phyloP scores from a whole-genome alignment of 768 basidiomycete species.

The Tylopilus sp. region DNA sequence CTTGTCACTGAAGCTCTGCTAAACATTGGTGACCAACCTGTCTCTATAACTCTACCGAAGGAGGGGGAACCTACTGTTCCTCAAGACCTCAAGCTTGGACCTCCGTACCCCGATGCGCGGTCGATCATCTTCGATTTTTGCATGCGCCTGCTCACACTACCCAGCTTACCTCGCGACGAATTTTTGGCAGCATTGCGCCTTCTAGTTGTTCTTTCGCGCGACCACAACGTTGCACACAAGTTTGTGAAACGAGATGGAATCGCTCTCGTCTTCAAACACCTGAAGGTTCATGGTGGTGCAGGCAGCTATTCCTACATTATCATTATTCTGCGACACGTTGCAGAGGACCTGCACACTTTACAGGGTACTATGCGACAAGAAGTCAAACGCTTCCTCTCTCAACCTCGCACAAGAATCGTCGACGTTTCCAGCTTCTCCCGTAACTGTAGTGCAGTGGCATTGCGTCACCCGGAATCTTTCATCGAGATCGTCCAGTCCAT shows the following conservation, averaged over 20 bases:
- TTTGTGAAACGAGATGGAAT: constrained; percentile 71
- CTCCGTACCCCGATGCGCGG: constrained; percentile 58
- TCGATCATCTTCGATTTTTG: constrained; percentile 72
- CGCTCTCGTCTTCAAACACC: constrained; percentile 57
- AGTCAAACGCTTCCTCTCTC: constrained; percentile 75
- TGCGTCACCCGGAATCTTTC: constrained; percentile 78
- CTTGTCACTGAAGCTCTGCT: constrained; percentile 85
- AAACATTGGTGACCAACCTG: constrained; percentile 70
- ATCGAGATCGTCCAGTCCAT: constrained; percentile 66
- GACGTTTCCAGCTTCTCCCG: constrained; percentile 75
- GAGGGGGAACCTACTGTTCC: constrained; percentile 60
- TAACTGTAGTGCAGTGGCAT: constrained; percentile 70
- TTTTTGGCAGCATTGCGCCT: constrained; percentile 78
- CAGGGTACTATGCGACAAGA: constrained; percentile 77
- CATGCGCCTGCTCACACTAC: constrained; percentile 61
- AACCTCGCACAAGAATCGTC: constrained; percentile 62
- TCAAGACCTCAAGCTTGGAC: constrained; percentile 55
- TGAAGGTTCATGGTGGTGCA: constrained; percentile 53
- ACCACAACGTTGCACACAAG: constrained; percentile 57
- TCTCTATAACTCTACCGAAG: constrained; percentile 59
- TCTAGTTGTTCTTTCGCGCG: constrained; percentile 80
- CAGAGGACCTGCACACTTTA: constrained; percentile 71
- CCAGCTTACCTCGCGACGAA: constrained; percentile 73
- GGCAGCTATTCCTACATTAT: constrained; percentile 82
- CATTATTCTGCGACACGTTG: constrained; percentile 86